These are phyloP conservation scores for Aspergillus ustus DNA, from an alignment of 2,329 filamentous ascomycete species.

Conservation along the genomic window DNA sequence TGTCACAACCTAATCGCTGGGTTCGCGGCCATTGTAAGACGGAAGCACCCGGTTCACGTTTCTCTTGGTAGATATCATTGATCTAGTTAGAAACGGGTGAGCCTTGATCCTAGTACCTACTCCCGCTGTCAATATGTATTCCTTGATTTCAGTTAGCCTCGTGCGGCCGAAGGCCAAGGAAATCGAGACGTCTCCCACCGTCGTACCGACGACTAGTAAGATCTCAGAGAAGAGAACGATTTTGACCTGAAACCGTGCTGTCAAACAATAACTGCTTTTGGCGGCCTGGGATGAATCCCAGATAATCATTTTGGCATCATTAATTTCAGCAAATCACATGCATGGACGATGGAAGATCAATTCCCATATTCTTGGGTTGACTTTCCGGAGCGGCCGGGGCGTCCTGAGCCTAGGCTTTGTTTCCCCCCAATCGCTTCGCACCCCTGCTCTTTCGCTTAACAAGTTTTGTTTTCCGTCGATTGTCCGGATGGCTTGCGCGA, in stretches of 20 bases:
- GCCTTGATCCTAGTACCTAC: background rate
- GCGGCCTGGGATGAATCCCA: background rate
- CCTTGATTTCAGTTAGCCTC: background rate
- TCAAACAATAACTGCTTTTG: background rate
- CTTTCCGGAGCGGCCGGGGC: background rate
- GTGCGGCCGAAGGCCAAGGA: background rate
- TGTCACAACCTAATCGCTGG: background rate
- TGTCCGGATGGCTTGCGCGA: no score
- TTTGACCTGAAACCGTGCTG: background rate
- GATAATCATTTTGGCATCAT: background rate
- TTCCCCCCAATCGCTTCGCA: background rate
- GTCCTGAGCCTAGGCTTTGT: background rate
- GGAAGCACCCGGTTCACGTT: background rate
- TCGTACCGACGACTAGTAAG: background rate
- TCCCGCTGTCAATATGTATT: background rate
- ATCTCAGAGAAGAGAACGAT: background rate
- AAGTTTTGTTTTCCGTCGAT: background rate
- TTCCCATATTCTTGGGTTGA: background rate
- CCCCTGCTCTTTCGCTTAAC: background rate
- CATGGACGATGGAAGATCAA: background rate
- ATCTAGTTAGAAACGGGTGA: background rate
- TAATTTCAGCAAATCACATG: background rate
- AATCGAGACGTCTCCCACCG: background rate
- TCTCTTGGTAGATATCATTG: background rate
- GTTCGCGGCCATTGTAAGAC: background rate